These are phyloP conservation scores for Zychaea mexicana DNA, from an alignment of 371 early-diverging fungal species.

Conservation along the genomic window DNA sequence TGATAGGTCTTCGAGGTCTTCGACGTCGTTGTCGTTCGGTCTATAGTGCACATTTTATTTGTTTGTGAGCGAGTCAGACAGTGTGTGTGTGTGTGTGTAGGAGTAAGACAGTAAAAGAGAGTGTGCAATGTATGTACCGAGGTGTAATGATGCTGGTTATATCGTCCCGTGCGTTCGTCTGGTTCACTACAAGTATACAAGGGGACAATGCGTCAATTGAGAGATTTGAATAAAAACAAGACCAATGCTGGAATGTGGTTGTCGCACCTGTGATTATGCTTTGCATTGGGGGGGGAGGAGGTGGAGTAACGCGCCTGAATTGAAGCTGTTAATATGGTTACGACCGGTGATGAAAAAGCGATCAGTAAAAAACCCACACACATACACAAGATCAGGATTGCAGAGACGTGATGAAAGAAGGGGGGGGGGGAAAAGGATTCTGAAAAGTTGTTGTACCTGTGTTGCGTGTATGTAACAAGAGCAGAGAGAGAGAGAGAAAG, in stretches of 20 bases:
- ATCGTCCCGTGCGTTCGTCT: neutral
- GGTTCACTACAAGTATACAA: neutral
- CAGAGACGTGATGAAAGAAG: neutral
- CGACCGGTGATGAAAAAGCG: neutral
- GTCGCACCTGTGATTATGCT: neutral
- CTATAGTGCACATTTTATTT: neutral
- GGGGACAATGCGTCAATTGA: neutral
- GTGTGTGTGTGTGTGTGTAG: neutral
- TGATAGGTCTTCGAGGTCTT: constrained; percentile 16
- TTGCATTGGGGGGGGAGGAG: neutral
- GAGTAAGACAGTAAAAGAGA: neutral
- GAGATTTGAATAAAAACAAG: neutral
- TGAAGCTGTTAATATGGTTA: neutral
- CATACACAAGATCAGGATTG: too few species aligned
- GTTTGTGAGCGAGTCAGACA: neutral
- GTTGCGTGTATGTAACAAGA: too few species aligned
- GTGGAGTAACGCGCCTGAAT: neutral
- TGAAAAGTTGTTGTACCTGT: too few species aligned
- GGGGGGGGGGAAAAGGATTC: too few species aligned
- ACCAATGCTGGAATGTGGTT: neutral
- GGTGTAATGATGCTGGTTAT: too few species aligned
- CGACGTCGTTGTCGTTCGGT: neutral
- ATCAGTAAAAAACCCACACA: neutral
- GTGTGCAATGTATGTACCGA: neutral
- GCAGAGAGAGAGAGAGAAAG: too few species aligned